Percentiles rank a stretch among this genome's conserved stretches.
These are phyloP conservation scores for Ambrosia trifida DNA, from an alignment of 129 eudicot species.

Conservation along the genomic window DNA sequence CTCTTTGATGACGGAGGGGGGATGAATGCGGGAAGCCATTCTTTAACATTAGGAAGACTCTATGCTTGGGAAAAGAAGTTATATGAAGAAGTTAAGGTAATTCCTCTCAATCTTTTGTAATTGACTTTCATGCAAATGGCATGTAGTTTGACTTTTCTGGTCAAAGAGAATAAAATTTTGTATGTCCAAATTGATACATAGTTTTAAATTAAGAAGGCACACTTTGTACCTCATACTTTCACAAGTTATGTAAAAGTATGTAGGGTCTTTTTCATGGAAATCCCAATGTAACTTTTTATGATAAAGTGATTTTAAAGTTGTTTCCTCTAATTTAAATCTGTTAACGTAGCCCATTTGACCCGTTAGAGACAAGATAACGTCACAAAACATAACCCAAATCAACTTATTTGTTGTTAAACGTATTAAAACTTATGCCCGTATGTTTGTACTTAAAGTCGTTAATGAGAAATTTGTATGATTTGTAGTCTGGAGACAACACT, in stretches of 20 bases:
- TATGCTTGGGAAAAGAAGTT: slow-evolving; percentile 99
- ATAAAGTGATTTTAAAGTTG: background rate
- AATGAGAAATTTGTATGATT: slow-evolving; percentile 8
- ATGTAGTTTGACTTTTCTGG: slow-evolving; percentile 1
- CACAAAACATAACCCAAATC: background rate
- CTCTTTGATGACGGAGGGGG: slow-evolving; percentile 96
- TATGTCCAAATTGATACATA: background rate
- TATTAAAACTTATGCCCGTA: background rate
- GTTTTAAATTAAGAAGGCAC: background rate
- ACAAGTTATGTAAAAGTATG: background rate
- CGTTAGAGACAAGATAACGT: background rate
- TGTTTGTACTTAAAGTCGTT: slow-evolving; percentile 11
- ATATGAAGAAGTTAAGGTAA: slow-evolving; percentile 93
- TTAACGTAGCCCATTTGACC: background rate
- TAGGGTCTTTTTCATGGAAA: background rate
- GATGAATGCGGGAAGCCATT: slow-evolving; percentile 96
- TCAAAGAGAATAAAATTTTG: background rate
- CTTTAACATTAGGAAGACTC: slow-evolving; percentile 81
- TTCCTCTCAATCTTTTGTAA: background rate
- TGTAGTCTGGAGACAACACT: slow-evolving; percentile 79
- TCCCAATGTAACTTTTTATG: background rate
- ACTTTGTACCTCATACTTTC: background rate
- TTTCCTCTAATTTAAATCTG: background rate
- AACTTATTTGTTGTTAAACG: background rate
- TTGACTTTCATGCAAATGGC: background rate